Percentiles rank a stretch among this genome's conserved stretches.
Conservation (phyloP, 441 rosid species). For the Syzygium malaccense region DNA sequence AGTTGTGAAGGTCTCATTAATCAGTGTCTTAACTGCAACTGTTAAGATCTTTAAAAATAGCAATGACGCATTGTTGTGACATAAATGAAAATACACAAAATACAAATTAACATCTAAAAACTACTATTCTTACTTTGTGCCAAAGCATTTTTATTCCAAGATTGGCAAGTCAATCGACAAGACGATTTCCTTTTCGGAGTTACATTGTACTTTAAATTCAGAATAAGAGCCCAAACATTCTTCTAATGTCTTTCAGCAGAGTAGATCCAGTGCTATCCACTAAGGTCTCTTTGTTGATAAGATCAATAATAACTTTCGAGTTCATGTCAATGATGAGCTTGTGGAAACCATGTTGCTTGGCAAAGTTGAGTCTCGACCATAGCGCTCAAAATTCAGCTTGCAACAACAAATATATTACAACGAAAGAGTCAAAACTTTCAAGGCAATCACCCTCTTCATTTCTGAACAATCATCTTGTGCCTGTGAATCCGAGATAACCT, state of each 20-base stretch:
- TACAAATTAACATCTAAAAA: too few species aligned
- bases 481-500: not conserved
- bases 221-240: too few species aligned
- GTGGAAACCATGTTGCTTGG: not conserved
- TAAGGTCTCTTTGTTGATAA: not conserved
- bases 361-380: not conserved
- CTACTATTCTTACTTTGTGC: too few species aligned
- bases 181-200: too few species aligned
- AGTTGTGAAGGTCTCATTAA: not conserved
- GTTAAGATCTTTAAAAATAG: not conserved
- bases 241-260: too few species aligned
- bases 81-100: too few species aligned
- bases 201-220: too few species aligned
- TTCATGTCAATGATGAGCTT: not conserved
- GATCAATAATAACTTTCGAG: not conserved
- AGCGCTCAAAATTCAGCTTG: not conserved
- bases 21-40: not conserved
- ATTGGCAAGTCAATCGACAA: too few species aligned
- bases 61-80: not conserved
- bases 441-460: not conserved
- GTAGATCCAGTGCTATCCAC: not conserved
- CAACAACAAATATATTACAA: not conserved
- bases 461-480: too few species aligned
- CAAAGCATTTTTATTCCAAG: too few species aligned
- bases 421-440: not conserved